Base-by-base conservation (phyloP, 2,329 filamentous ascomycete genomes). In the Sclerotiophoma versabilis region DNA sequence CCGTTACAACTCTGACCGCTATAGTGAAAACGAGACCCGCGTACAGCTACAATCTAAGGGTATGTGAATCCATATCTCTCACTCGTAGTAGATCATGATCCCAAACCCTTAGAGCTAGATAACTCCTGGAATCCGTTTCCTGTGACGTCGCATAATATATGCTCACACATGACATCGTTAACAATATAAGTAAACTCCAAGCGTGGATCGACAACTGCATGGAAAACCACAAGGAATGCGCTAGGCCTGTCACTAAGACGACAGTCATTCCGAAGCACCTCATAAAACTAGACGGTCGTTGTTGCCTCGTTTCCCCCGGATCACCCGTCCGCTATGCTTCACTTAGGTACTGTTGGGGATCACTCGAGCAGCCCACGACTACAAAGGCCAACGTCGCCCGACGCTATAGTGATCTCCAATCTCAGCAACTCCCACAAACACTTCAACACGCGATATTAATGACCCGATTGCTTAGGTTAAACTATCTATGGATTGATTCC, bases 401-500 rank as follows among this genome's bases (percentile, higher is more conserved):
- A 1, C 36, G 45, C 14, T 49, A 39, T 20, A 15, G 14, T 17
- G 4, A 39, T 10, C 14, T 38, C 7, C 14, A 11, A 5, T 22
- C 4, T n/a, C 4, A 10, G 1, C 8, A 42, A 7, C 20, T 55
- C 11, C 45, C 51, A 1, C 25, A 29, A 23, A 55, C 45, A 6
- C 20, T 49, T 11, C 15, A 45, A 19, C 55, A 63, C 39, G 60
- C 56, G 3, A 48, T 59, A 5, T 27, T 37, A 2, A 30, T 61
- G 7, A 54, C 52, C 4, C 32, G 46, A 0, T 8, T 26, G 8
- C 25, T 63, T 4, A 43, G 41, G 2, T 17, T 59, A 2, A 12
- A 44, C 2, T 63, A 63, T 23, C n/a, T 64, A 8, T 67, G 64
- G 62, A 59, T 67, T 9, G 64, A 67, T 33, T 42, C 43, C 0